phyloP scores from a whole-genome alignment of 108 stramenopile genomes.

The Pseudonitzschia pungens region DNA sequence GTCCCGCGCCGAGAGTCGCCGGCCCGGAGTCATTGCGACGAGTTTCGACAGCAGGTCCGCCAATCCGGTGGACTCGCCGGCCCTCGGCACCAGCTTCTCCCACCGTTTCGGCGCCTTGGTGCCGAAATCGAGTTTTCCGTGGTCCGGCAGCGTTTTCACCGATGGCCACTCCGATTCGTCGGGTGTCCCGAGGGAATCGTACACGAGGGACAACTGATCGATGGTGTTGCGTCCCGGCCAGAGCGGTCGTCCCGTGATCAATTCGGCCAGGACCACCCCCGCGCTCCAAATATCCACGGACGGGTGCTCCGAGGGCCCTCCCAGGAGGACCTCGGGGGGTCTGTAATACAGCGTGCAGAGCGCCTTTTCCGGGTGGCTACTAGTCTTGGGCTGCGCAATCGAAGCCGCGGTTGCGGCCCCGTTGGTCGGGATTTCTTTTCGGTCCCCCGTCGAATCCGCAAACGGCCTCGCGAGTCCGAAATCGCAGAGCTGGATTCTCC shows the following conservation, averaged over 20 bases:
- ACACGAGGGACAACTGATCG: constrained; percentile 69
- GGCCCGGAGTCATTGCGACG: constrained; percentile 56
- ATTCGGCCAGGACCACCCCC: constrained; percentile 60
- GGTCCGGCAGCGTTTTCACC: constrained; percentile 55
- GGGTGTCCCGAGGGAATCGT: constrained; percentile 66
- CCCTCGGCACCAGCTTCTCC: constrained; percentile 32
- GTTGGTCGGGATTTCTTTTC: no score
- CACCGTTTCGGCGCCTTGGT: constrained; percentile 31
- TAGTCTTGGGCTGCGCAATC: no score
- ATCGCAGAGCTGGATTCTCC: constrained; percentile 71
- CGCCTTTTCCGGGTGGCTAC: constrained; percentile 19
- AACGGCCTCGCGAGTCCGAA: constrained; percentile 70
- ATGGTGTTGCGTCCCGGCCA: constrained; percentile 64
- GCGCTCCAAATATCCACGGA: constrained; percentile 69
- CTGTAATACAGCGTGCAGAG: constrained; percentile 81
- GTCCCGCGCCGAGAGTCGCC: constrained; percentile 48
- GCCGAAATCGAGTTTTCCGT: constrained; percentile 56
- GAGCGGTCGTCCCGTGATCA: constrained; percentile 51
- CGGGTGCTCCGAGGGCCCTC: constrained; percentile 40
- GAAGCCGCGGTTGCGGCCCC: no score
- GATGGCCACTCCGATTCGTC: constrained; percentile 55
- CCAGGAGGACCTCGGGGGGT: constrained; percentile 75
- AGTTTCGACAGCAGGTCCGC: constrained; percentile 27
- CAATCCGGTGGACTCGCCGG: constrained; percentile 29
- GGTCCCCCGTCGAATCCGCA: background rate